Conservation (phyloP, 2,329 filamentous ascomycete species). For the Talaromyces sp. region DNA sequence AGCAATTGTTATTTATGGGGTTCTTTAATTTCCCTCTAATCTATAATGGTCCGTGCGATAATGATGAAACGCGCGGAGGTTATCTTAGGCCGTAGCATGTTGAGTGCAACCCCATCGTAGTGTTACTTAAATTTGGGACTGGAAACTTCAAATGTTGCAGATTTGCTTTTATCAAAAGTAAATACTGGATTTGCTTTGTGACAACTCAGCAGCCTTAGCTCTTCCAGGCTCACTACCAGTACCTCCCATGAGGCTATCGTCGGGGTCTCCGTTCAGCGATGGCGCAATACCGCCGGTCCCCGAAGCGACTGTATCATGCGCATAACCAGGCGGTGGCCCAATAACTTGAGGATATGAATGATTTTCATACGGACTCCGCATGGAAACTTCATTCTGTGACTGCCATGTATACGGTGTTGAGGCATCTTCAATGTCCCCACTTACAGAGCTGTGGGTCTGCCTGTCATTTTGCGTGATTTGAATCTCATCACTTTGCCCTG, state of each 20-base stretch:
- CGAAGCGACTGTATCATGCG: conserved; percentile 1
- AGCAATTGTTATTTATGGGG: no score
- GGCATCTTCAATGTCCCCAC: neutral
- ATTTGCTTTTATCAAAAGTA: conserved; percentile 20
- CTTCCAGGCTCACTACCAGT: neutral
- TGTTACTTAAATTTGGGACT: neutral
- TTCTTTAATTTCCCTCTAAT: no score
- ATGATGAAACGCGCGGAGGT: conserved; percentile 1
- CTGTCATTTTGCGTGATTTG: neutral
- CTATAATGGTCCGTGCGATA: no score
- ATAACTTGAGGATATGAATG: conserved; percentile 3
- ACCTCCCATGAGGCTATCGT: neutral
- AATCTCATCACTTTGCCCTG: neutral
- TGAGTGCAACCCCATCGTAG: conserved; percentile 7
- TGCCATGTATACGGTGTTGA: neutral
- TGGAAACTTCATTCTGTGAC: neutral
- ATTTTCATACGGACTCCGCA: conserved; percentile 9
- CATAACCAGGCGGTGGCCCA: conserved; percentile 11
- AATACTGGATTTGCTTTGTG: conserved; percentile 19
- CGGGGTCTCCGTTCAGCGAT: neutral
- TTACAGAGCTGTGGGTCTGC: neutral
- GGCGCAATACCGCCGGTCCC: conserved; percentile 6
- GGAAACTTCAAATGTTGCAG: neutral
- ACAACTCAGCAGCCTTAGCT: conserved; percentile 19
- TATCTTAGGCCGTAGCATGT: conserved; percentile 12